These are phyloP conservation scores for Spongospora subterranea DNA, from an alignment of 208 protist genomes.

Conservation along the genomic window DNA sequence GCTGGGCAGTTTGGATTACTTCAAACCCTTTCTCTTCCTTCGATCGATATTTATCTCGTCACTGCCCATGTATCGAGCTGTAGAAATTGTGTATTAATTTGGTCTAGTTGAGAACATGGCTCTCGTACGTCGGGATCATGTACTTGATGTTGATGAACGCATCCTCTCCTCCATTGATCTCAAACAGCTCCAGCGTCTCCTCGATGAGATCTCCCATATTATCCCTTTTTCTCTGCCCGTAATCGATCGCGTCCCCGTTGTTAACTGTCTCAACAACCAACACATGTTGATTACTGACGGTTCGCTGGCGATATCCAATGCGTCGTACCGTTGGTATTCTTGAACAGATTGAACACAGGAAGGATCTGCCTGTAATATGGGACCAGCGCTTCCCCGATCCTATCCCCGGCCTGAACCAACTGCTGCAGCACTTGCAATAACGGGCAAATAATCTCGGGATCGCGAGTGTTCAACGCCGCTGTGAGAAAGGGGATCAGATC, in stretches of 20 bases:
- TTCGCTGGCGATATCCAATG: background rate
- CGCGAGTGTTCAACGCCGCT: slow-evolving; percentile 92
- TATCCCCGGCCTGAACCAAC: slow-evolving; percentile 89
- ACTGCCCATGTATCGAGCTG: too few species aligned
- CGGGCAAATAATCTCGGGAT: slow-evolving; percentile 90
- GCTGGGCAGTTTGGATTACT: too few species aligned
- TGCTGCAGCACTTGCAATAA: slow-evolving; percentile 89
- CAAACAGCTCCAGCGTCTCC: slow-evolving; percentile 93
- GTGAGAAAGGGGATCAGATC: background rate
- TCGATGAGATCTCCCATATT: slow-evolving; percentile 87
- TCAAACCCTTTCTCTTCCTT: too few species aligned
- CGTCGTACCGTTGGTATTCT: slow-evolving; percentile 79
- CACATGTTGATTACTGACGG: too few species aligned
- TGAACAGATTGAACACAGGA: slow-evolving; percentile 98
- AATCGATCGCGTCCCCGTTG: slow-evolving; percentile 91
- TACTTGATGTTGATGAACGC: slow-evolving; percentile 89
- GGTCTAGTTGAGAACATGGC: background rate
- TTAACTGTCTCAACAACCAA: slow-evolving; percentile 38
- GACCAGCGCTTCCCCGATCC: slow-evolving; percentile 92
- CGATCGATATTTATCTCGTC: too few species aligned
- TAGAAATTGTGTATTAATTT: too few species aligned
- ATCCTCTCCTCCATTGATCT: slow-evolving; percentile 81
- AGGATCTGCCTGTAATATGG: slow-evolving; percentile 98
- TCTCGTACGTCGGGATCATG: slow-evolving; percentile 78
- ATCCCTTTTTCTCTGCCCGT: slow-evolving; percentile 86